Base-by-base conservation (phyloP, 1,139 yeast species). In the Scheffersomyces illinoinensis region DNA sequence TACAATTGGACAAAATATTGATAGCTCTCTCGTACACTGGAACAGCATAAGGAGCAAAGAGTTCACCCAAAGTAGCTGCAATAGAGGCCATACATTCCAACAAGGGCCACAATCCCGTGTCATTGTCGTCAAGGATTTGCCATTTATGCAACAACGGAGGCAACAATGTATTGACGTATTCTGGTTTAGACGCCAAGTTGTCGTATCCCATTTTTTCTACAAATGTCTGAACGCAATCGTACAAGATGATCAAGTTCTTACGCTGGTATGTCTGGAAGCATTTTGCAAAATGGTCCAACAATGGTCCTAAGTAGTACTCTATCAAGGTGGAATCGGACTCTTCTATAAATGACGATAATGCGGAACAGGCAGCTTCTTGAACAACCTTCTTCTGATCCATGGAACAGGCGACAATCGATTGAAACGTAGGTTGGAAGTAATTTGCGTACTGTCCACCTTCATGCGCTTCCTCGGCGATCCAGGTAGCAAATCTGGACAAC, bases 151-250 rank as follows among this genome's bases (percentile, higher is more conserved):
- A 84, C 58, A 95, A 79, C 33, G 97, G 96, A 5, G 97, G 97
- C 65, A 95, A 77, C 48, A 95, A 76, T 4, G 83, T 71, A 58
- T 85, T 81, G 61, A 91, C 81, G 60, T 85, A 86, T n/a, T 78
- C 76, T 54, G 86, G 85, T 56, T 84, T 82, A 33, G 84, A 70
- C 48, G 85, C 82, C 57, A 89, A 78, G 57, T 77, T 72, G 39
- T 85, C 89, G 56, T 75, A 69, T 5, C 90, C 90, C 66, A 88
- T 84, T 62, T 89, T 86, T 64, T 92, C 97, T 48, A 93, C 91
- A 71, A 93, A 86, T 4, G 98, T 89, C 70, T 92, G 96, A n/a
- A 95, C 87, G 21, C 97, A 91, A 72, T 95, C 99, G 73, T 93
- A 95, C 53, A 95, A 77, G 21, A 91, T 85, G 54, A 91, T 83